Conservation (phyloP, 164 flowering plant genomes). For the Hamamelis virginiana region DNA sequence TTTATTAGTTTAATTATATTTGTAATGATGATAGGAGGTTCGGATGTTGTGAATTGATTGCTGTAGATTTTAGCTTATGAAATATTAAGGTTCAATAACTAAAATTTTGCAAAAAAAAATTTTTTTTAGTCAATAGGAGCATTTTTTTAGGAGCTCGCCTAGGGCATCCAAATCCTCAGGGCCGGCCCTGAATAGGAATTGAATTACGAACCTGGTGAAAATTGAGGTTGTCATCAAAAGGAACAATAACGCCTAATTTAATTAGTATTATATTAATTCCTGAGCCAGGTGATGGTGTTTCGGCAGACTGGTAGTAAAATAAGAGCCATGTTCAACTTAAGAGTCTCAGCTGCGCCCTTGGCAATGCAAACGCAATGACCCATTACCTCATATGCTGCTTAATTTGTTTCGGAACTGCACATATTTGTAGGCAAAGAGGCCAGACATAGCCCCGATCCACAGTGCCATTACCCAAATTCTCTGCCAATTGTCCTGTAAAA, state of each 20-base stretch:
- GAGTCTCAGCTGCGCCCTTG: conserved; percentile 63
- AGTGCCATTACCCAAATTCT: conserved; percentile 50
- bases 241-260: conserved; percentile 46
- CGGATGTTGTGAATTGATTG: too few species aligned
- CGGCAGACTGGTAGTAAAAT: conserved; percentile 69
- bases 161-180: too few species aligned
- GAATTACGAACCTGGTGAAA: conserved; percentile 77
- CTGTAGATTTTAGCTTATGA: too few species aligned
- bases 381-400: conserved; percentile 42
- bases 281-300: conserved; percentile 71
- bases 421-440: conserved; percentile 53
- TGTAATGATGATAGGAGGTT: too few species aligned
- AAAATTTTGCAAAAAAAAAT: too few species aligned
- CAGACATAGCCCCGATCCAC: conserved; percentile 38
- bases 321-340: conserved; percentile 71
- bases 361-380: conserved; percentile 60
- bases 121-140: too few species aligned
- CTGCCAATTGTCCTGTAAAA: conserved; percentile 50
- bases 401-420: conserved; percentile 19
- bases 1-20: too few species aligned
- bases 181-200: too few species aligned
- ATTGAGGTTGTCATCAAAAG: conserved; percentile 60
- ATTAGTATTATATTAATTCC: conserved; percentile 63
- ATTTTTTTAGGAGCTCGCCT: too few species aligned
- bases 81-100: too few species aligned